Evolutionary conservation across 306 rosid species (phyloP).

Genomic region (Dalbergia cochinchinensis): DNA sequence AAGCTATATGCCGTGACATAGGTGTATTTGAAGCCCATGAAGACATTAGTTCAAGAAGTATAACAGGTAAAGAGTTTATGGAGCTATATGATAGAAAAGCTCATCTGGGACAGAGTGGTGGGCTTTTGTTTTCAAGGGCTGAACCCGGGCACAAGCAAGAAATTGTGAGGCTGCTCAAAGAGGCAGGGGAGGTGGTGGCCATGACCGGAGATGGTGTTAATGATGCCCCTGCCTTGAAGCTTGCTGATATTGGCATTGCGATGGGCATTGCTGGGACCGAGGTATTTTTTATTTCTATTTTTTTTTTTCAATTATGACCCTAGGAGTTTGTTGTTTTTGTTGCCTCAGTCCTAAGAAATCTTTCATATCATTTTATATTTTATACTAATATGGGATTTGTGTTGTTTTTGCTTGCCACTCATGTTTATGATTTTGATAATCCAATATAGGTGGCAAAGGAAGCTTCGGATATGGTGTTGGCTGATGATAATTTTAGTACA

Average conservation of each 20-base stretch:
- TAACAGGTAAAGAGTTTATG: slow-evolving; percentile 85
- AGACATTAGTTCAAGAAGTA: slow-evolving; percentile 68
- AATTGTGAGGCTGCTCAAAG: slow-evolving; percentile 89
- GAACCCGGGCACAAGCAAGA: slow-evolving; percentile 97
- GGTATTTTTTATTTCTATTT: slow-evolving; percentile 50
- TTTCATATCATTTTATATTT: too few relatives aligned
- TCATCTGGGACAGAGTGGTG: slow-evolving; percentile 69
- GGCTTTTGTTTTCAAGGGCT: slow-evolving; percentile 94
- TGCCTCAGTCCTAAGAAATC: too few relatives aligned
- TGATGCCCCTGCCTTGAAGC: slow-evolving; percentile 97
- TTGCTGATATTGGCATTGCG: slow-evolving; percentile 97
- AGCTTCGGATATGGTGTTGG: slow-evolving; percentile 96
- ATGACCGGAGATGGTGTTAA: slow-evolving; percentile 96
- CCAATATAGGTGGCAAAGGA: slow-evolving; percentile 89
- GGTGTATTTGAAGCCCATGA: slow-evolving; percentile 78
- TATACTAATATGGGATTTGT: neutral
- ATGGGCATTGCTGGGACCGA: slow-evolving; percentile 98
- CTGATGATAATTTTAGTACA: slow-evolving; percentile 92
- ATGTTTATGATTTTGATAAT: slow-evolving; percentile 15
- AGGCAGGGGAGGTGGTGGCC: slow-evolving; percentile 85
- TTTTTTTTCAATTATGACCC: neutral
- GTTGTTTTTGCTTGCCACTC: neutral
- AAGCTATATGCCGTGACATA: slow-evolving; percentile 91
- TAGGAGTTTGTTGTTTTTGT: neutral
- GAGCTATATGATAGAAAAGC: slow-evolving; percentile 59